Percentiles rank a stretch among this genome's conserved stretches.
Conservation (phyloP, 176 grass and related monocot species). For the maize (Zea mays) region DNA sequence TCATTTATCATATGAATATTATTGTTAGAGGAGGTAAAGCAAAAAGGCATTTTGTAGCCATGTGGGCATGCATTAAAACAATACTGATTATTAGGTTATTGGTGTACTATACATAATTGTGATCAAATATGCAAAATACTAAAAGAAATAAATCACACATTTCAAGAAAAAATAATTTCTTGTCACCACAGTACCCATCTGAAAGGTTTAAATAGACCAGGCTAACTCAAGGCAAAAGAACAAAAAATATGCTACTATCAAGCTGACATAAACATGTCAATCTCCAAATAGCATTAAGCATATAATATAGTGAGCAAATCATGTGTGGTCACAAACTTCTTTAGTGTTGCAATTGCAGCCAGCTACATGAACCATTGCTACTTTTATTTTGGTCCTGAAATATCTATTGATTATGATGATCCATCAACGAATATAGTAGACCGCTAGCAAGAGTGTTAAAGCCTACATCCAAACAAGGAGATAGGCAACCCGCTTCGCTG, state of each 20-base stretch:
- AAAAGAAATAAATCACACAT: neutral
- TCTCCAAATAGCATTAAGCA: neutral
- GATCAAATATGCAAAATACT: neutral
- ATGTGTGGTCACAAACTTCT: neutral
- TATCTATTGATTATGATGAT: too few relatives aligned
- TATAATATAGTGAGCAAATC: neutral
- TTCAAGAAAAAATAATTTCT: neutral
- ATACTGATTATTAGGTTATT: neutral
- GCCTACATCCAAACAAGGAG: too few relatives aligned
- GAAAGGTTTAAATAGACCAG: neutral
- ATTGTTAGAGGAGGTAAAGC: neutral
- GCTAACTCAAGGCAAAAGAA: neutral
- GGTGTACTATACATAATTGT: neutral
- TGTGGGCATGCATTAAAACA: neutral
- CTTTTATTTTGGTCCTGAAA: too few relatives aligned
- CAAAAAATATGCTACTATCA: neutral
- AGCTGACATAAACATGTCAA: neutral
- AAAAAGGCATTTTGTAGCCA: neutral
- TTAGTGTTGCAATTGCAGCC: neutral
- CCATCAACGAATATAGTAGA: too few relatives aligned
- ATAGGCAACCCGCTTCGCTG: too few relatives aligned
- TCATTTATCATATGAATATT: neutral
- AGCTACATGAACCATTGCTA: too few relatives aligned
- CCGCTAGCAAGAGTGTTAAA: too few relatives aligned
- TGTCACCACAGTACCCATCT: neutral